Conservation (phyloP, 192 early-diverging fungal genomes). For the Jimgerdemannia lactiflua region DNA sequence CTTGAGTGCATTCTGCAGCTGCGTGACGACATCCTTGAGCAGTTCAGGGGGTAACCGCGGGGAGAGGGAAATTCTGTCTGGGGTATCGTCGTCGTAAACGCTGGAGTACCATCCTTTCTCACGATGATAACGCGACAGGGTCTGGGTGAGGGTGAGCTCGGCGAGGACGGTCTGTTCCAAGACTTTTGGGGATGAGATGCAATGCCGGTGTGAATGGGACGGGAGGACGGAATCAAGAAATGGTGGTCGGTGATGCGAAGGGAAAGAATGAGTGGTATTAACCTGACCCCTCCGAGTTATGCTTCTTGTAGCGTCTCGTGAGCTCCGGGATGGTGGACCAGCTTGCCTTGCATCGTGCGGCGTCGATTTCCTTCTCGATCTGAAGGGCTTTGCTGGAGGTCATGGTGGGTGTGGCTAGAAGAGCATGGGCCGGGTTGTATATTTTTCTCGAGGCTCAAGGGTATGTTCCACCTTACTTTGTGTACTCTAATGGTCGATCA, state of each 20-base stretch:
- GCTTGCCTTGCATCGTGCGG: slow-evolving; percentile 39
- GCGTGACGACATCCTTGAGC: slow-evolving; percentile 16
- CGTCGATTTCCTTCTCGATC: slow-evolving; percentile 42
- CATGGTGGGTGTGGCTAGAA: slow-evolving; percentile 1
- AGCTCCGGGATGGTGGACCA: slow-evolving; percentile 46
- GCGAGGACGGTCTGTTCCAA: slow-evolving; percentile 36
- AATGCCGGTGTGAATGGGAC: not conserved
- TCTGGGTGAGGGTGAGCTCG: slow-evolving; percentile 26
- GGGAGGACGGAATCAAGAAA: not conserved
- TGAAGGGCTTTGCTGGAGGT: slow-evolving; percentile 36
- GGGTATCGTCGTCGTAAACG: slow-evolving; percentile 20
- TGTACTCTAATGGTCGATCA: no score
- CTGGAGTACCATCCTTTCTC: not conserved
- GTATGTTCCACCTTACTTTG: no score
- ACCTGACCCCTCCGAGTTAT: slow-evolving; percentile 53
- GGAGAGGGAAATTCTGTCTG: slow-evolving; percentile 14
- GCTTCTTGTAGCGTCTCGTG: slow-evolving; percentile 50
- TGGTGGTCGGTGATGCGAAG: not conserved
- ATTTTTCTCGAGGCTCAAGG: no score
- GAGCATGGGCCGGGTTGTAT: not conserved
- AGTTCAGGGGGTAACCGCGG: slow-evolving; percentile 8
- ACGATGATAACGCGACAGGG: slow-evolving; percentile 3
- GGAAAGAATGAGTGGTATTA: slow-evolving; percentile 3
- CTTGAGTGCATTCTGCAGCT: slow-evolving; percentile 14
- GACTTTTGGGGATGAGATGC: slow-evolving; percentile 14